Percentiles rank a stretch among this genome's conserved stretches.
Evolutionary conservation across 2,329 filamentous ascomycete genomes (phyloP).

Genomic region (Cladosporium colombiae): DNA sequence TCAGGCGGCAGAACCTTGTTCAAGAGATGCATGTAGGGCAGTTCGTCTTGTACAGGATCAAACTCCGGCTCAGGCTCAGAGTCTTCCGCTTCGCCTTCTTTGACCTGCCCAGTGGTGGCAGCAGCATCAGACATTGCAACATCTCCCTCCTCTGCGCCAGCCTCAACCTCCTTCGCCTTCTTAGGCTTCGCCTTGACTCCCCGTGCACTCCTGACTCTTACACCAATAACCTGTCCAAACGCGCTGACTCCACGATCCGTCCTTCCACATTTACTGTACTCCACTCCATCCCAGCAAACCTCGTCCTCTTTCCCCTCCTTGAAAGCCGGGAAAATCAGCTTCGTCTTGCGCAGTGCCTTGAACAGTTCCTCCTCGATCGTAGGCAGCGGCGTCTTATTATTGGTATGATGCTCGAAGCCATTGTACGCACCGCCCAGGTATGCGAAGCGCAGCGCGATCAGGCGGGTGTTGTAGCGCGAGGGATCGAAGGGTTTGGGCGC

Average conservation of each 20-base stretch:
- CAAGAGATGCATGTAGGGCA: conserved; percentile 78
- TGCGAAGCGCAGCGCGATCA: conserved; percentile 88
- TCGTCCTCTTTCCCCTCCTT: conserved; percentile 44
- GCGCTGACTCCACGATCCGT: conserved; percentile 94
- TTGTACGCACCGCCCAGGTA: conserved; percentile 91
- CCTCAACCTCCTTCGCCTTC: conserved; percentile 22
- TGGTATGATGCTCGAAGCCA: conserved; percentile 83
- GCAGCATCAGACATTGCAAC: conserved; percentile 19
- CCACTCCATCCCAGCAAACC: conserved; percentile 78
- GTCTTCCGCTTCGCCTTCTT: conserved; percentile 24
- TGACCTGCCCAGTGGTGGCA: conserved; percentile 3
- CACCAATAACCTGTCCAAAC: conserved; percentile 89
- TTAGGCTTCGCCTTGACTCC: conserved; percentile 26
- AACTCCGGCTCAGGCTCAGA: conserved; percentile 42
- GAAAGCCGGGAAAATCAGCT: conserved; percentile 72
- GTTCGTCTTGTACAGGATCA: conserved; percentile 74
- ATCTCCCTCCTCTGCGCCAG: conserved; percentile 21
- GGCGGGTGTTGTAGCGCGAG: conserved; percentile 76
- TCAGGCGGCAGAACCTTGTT: conserved; percentile 87
- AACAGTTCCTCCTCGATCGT: conserved; percentile 93
- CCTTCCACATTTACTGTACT: conserved; percentile 93
- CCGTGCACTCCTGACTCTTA: conserved; percentile 77
- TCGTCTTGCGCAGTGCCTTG: conserved; percentile 81
- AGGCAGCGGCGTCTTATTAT: conserved; percentile 67
- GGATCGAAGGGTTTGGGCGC: conserved; percentile 65